Evolutionary conservation across 352 stramenopile species (phyloP).

Genomic region (Phytophthora sp.): DNA sequence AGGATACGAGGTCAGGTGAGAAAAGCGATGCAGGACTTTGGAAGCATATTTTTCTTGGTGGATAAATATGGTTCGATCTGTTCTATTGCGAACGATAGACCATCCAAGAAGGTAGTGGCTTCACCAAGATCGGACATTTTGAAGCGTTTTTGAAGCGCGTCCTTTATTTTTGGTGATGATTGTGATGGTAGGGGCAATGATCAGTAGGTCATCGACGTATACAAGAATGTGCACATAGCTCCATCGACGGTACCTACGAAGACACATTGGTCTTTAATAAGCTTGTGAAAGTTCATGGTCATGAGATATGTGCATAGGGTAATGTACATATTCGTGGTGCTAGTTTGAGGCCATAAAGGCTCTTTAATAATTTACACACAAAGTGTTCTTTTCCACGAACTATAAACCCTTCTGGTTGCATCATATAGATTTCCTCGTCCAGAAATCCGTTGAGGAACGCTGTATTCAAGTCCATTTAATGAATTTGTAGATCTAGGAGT

Average conservation of each 20-base stretch:
- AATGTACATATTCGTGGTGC: slow-evolving; percentile 8
- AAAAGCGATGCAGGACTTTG: slow-evolving; percentile 25
- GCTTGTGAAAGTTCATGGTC: slow-evolving; percentile 8
- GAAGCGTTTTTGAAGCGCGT: slow-evolving; percentile 16
- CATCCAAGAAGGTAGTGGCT: slow-evolving; percentile 9
- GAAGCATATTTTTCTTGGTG: slow-evolving; percentile 24
- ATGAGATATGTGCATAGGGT: slow-evolving; percentile 11
- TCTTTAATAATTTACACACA: slow-evolving; percentile 1
- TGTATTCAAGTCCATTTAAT: slow-evolving; percentile 26
- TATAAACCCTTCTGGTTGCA: slow-evolving; percentile 2
- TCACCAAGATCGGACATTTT: slow-evolving; percentile 19
- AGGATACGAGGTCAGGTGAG: slow-evolving; percentile 4
- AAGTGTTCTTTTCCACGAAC: slow-evolving; percentile 1
- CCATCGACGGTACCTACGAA: slow-evolving; percentile 10
- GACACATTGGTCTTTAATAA: slow-evolving; percentile 19
- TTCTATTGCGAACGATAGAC: slow-evolving; percentile 17
- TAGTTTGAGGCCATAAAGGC: slow-evolving; percentile 12
- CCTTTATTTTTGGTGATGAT: slow-evolving; percentile 11
- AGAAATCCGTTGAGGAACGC: slow-evolving; percentile 12
- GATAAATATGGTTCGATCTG: slow-evolving; percentile 12
- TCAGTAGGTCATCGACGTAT: slow-evolving; percentile 22
- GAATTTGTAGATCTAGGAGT: slow-evolving; percentile 9
- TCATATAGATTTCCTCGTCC: slow-evolving; percentile 15
- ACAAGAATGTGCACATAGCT: slow-evolving; percentile 13
- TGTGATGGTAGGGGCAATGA: slow-evolving; percentile 8